phyloP scores from a whole-genome alignment of 2,329 filamentous ascomycete species.

The Epichloe festucae region DNA sequence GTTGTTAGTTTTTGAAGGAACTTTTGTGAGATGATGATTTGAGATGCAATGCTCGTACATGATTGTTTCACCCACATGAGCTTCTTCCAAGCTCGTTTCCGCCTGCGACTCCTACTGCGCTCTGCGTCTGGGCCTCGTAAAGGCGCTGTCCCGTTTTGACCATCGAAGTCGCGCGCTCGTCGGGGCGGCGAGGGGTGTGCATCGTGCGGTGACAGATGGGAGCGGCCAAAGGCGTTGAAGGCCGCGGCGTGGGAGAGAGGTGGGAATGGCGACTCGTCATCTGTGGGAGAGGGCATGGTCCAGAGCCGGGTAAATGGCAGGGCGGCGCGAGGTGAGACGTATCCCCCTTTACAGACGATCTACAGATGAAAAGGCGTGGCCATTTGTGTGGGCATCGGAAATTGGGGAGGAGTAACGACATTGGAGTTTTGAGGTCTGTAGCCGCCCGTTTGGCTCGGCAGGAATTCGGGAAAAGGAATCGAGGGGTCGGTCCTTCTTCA shows the following conservation, averaged over 20 bases:
- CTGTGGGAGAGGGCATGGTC: slow-evolving; percentile 24
- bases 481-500: too few relatives aligned
- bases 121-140: slow-evolving; percentile 36
- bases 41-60: slow-evolving; percentile 38
- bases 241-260: slow-evolving; percentile 17
- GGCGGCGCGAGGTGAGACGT: background rate
- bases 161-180: slow-evolving; percentile 19
- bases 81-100: slow-evolving; percentile 81
- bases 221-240: slow-evolving; percentile 37
- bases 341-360: background rate
- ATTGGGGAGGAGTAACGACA: background rate
- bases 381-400: background rate
- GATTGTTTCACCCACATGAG: slow-evolving; percentile 95
- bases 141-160: slow-evolving; percentile 22
- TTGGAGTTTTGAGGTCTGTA: background rate
- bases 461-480: too few relatives aligned
- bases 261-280: slow-evolving; percentile 25
- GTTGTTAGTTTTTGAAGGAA: background rate
- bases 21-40: background rate
- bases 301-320: background rate
- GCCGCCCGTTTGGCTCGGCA: too few relatives aligned
- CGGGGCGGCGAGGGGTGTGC: slow-evolving; percentile 59
- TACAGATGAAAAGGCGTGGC: background rate
- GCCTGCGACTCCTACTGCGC: slow-evolving; percentile 51
- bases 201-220: slow-evolving; percentile 71